Base-by-base conservation (phyloP, 2,329 filamentous ascomycete genomes). In the Phyllosticta paracitricarpa region DNA sequence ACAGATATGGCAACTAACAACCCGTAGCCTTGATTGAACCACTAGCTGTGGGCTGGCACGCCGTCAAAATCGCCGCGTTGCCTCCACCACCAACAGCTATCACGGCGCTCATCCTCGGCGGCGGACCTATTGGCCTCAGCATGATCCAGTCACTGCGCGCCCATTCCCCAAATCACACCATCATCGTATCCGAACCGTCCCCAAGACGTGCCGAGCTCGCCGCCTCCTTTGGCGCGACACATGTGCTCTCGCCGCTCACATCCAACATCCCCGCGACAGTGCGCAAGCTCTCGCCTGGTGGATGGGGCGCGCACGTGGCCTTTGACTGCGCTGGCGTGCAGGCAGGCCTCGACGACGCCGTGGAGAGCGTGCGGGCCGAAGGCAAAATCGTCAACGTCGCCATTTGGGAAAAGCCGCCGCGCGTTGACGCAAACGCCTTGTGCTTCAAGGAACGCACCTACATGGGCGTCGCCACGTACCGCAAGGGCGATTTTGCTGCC, bases 291-390 rank as follows among this genome's bases (percentile, higher is more conserved):
- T 79, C 72, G 56, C 75, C 74, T 59, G 40, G 40, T 6, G 73
- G 69, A 30, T 73, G 75, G 58, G 81, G 80, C 19, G 78, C 78
- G 4, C 75, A 82, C 64, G 71, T 82, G 6, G 78, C 76, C 0
- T 83, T 78, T 64, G 81, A 83, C 65, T 78, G 77, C 30, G 80
- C 81, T 1, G 81, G 81, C 10, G 79, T 82, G 12, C 81, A 82
- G 65, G 66, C 73, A 4, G 79, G 76, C 7, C 72, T 83, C 6
- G 77, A 82, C 59, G 70, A 75, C 58, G 80, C 78, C 1, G 72
- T 82, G 12, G 73, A 77, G 51, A 77, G 79, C 0, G 72, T 80
- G 33, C 75, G 79, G 51, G 78, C 79, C 12, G 67, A 78, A 53
- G 81, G 80, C 3, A 81, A 78, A 2, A 72, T 82, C 30, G 76